Evolutionary conservation across 768 basidiomycete species (phyloP), one percentile per base, ranked within the genome.

Genomic region (Amyloporia xantha): DNA sequence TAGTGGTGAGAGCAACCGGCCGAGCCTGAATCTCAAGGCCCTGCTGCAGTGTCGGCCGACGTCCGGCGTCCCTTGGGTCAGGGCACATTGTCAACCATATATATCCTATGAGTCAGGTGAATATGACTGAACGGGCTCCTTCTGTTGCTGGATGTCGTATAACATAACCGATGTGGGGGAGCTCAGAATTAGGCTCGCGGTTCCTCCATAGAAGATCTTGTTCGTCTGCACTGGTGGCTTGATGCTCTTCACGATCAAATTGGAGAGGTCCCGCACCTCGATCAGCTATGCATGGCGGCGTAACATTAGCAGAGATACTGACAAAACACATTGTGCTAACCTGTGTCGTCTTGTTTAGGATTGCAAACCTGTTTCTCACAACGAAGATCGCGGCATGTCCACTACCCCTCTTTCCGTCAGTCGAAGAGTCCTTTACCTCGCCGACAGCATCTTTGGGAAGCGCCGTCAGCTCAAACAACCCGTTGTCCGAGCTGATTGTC

Each of bases 121-220:
- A n/a, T n/a, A n/a, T n/a, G n/a, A n/a, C n/a, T n/a, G n/a, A n/a
- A n/a, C n/a, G 41, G 98, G 75, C 10, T 82, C 79, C 73, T 96
- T 98, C 63, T 92, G 88, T 61, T 98, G 96, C 66, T 98, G 96
- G 48, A 99, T 95, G 60, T 99, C 96, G 57, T 92, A 98, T 15
- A 99, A 75, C 12, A 94, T 82, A 50, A 96, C 92, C 5, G 86
- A 80, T 7, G 84, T 76, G 5, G 90, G 76, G 1, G 93, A 88
- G 65, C 91, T 88, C 50, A 99, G 77, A 46, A 99, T 83, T 28
- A 99, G 76, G 59, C 89, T 89, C 2, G 92, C 92, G 1, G 96
- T 97, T 40, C 95, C 96, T 45, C 96, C 96, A 53, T 96, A 98
- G 71, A 98, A 99, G 58, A 99, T 91, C 60, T 99, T 96, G 64